phyloP scores from a whole-genome alignment of 2,329 filamentous ascomycete species.

The Talaromyces albobiverticillius region DNA sequence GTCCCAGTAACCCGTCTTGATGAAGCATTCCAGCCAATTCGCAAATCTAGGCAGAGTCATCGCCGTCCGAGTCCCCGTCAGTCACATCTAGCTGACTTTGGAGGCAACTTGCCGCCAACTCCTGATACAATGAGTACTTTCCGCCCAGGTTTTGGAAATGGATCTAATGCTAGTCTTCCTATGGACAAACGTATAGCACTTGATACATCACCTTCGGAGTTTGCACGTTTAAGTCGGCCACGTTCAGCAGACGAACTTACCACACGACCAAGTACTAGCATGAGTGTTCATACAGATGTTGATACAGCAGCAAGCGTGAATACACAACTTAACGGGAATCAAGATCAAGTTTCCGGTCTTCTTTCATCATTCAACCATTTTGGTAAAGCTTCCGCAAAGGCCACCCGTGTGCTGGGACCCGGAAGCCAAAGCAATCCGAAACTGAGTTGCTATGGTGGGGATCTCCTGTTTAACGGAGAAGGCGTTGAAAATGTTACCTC shows the following conservation, averaged over 20 bases:
- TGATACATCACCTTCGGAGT: constrained; percentile 18
- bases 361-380: constrained; percentile 26
- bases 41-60: constrained; percentile 18
- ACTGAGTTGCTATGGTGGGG: constrained; percentile 21
- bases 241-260: constrained; percentile 35
- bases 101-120: constrained; percentile 36
- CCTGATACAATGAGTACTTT: constrained; percentile 45
- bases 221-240: constrained; percentile 22
- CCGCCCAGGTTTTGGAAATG: constrained; percentile 27
- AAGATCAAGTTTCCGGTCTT: constrained; percentile 28
- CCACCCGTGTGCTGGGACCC: constrained; percentile 23
- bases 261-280: constrained; percentile 28
- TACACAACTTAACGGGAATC: constrained; percentile 24
- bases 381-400: constrained; percentile 26
- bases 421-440: constrained; percentile 23
- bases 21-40: constrained; percentile 22
- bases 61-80: constrained; percentile 24
- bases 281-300: constrained; percentile 29
- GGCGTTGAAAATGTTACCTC: constrained; percentile 21
- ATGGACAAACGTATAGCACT: constrained; percentile 23
- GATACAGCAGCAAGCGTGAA: constrained; percentile 32
- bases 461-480: constrained; percentile 21
- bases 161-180: constrained; percentile 35
- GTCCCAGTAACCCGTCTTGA: constrained; percentile 18
- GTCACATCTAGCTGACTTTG: constrained; percentile 31